Base-by-base conservation (phyloP, 768 basidiomycete genomes). In the Lepiota subincarnata region DNA sequence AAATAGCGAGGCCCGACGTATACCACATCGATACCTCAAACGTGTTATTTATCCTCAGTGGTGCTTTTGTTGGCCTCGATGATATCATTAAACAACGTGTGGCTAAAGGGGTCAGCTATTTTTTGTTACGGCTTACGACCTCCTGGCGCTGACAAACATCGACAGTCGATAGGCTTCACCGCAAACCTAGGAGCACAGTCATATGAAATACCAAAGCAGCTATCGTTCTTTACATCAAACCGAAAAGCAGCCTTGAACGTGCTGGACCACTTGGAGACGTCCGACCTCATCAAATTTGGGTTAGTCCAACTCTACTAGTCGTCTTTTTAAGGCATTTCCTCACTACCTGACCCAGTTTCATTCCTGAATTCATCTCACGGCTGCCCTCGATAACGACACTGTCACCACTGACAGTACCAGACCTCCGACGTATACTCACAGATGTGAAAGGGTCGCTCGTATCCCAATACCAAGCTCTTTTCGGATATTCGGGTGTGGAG, bases 331-430 rank as follows among this genome's bases (percentile, higher is more conserved):
- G 59, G 31, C 52, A 20, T 35, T 45, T 4, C 16, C 24, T 26
- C 22, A 11, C 10, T 14, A 8, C 26, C 10, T 13, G 13, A 16
- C 42, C 6, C 54, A 89, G 89, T 2, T 89, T 97, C 58, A 98
- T 98, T 54, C 95, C 95, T 19, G 95, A 98, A 70, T 98, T 98
- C 61, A 80, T 96, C 47, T 92, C 90, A 14, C 88, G 96, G 24
- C 70, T 97, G n/a, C 95, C 95, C 4, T 87, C 92, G n/a, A 78
- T 94, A 34, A 89, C 95, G 3, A 84, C 92, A 1, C 78, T 98
- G 5, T 68, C 86, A 5, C 87, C 89, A 5, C 76, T 98, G 2
- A 87, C 89, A 4, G 79, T 88, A 8, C 65, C 81, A 10, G 96
- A 98, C 67, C 77, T 98, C 14, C 82, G 92, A 22, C 81, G 87